Percentiles rank a stretch among this genome's conserved stretches.
These are phyloP conservation scores for Microdochium paspali DNA, from an alignment of 2,329 filamentous ascomycete genomes.

Conservation along the genomic window DNA sequence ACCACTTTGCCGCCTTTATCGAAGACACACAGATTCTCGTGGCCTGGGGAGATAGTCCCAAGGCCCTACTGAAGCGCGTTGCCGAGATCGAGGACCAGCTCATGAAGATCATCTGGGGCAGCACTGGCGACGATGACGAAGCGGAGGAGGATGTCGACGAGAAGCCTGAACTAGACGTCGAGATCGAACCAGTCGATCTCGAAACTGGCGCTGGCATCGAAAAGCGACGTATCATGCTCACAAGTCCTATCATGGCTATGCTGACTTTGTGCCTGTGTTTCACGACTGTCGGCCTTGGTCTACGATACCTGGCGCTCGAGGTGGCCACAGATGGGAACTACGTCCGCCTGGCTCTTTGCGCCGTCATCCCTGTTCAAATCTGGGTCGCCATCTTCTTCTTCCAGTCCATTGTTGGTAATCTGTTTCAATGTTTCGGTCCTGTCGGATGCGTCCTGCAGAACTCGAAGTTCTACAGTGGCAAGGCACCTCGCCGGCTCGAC, in stretches of 20 bases:
- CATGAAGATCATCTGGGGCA: slow-evolving; percentile 49
- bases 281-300: slow-evolving; percentile 45
- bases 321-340: slow-evolving; percentile 42
- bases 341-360: slow-evolving; percentile 42
- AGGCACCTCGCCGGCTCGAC: slow-evolving; percentile 23
- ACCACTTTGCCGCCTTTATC: slow-evolving; percentile 58
- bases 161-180: slow-evolving; percentile 24
- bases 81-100: slow-evolving; percentile 41
- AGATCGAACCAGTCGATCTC: slow-evolving; percentile 31
- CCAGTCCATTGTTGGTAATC: slow-evolving; percentile 36
- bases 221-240: slow-evolving; percentile 40
- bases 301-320: slow-evolving; percentile 44
- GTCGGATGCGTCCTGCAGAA: slow-evolving; percentile 33
- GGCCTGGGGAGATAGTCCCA: slow-evolving; percentile 55
- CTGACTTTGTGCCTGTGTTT: slow-evolving; percentile 43
- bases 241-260: slow-evolving; percentile 43
- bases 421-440: slow-evolving; percentile 41
- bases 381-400: slow-evolving; percentile 46
- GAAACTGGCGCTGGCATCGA: slow-evolving; percentile 29
- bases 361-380: slow-evolving; percentile 41
- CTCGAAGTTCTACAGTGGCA: slow-evolving; percentile 34
- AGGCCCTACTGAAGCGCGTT: slow-evolving; percentile 41
- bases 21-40: slow-evolving; percentile 47
- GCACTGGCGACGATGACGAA: slow-evolving; percentile 27
- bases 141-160: slow-evolving; percentile 31